Conservation (phyloP, 2,329 filamentous ascomycete genomes). For the Clarireedia homoeocarpa region DNA sequence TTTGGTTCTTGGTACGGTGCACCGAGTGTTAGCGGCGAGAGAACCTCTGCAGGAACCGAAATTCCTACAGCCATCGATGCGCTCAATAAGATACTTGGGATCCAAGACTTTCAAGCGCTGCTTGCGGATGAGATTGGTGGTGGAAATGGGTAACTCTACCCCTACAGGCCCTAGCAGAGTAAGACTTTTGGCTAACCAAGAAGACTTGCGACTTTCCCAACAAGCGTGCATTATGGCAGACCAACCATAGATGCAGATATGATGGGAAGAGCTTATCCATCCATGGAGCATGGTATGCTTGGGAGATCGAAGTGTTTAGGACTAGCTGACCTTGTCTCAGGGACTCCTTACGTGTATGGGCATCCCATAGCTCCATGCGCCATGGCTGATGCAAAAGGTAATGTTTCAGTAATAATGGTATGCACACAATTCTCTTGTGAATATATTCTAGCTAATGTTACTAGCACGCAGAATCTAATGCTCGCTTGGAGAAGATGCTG, state of each 20-base stretch:
- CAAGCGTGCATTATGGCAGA: constrained; percentile 37
- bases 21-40: constrained; percentile 40
- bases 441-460: too few species aligned
- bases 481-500: constrained; percentile 33
- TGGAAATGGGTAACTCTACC: constrained; percentile 45
- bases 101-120: constrained; percentile 42
- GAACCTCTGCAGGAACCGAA: constrained; percentile 30
- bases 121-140: constrained; percentile 57
- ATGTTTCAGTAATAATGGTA: constrained; percentile 32
- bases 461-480: not conserved
- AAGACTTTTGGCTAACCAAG: constrained; percentile 34
- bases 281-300: constrained; percentile 42
- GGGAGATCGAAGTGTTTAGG: too few species aligned
- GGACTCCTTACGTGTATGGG: constrained; percentile 41
- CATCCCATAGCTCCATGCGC: constrained; percentile 35
- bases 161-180: too few species aligned
- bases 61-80: constrained; percentile 45
- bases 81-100: constrained; percentile 34
- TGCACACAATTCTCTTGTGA: too few species aligned
- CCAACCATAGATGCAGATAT: constrained; percentile 47
- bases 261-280: constrained; percentile 48
- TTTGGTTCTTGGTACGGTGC: constrained; percentile 51
- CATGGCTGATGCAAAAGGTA: constrained; percentile 45
- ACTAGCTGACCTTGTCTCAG: constrained; percentile 35
- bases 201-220: constrained; percentile 43